Evolutionary conservation across 768 basidiomycete species (phyloP).

Genomic region (Amanita fuliginea): DNA sequence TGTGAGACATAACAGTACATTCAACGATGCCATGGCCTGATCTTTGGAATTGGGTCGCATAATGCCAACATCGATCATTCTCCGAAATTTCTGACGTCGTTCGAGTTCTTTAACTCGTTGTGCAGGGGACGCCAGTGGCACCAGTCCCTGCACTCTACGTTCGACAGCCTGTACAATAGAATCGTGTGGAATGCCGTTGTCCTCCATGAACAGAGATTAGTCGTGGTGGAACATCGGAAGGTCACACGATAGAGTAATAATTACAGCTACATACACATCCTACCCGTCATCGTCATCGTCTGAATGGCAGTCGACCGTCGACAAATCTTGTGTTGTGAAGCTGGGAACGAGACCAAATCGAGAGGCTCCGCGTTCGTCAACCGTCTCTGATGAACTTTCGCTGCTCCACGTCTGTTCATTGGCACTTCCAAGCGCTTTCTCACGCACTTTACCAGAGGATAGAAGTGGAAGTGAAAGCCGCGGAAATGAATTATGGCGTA

Average conservation of each 20-base stretch:
- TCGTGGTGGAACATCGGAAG: background rate
- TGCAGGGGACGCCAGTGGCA: slow-evolving; percentile 23
- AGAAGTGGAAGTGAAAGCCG: slow-evolving; percentile 26
- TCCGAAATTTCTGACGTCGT: slow-evolving; percentile 58
- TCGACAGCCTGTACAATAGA: slow-evolving; percentile 32
- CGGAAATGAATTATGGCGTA: slow-evolving; percentile 35
- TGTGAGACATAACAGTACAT: slow-evolving; percentile 30
- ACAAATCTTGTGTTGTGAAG: background rate
- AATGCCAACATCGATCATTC: slow-evolving; percentile 74
- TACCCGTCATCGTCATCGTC: background rate
- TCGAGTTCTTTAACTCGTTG: slow-evolving; percentile 46
- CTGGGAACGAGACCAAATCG: background rate
- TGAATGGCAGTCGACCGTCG: background rate
- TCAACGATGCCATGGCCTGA: slow-evolving; percentile 49
- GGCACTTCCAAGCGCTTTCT: slow-evolving; percentile 14
- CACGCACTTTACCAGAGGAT: slow-evolving; percentile 15
- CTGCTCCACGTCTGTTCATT: slow-evolving; percentile 42
- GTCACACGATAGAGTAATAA: background rate
- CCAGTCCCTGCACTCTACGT: slow-evolving; percentile 24
- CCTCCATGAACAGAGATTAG: background rate
- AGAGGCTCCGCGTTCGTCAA: slow-evolving; percentile 1
- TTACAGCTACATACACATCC: background rate
- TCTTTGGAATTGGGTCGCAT: slow-evolving; percentile 56
- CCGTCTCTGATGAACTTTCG: slow-evolving; percentile 42
- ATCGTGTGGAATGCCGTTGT: slow-evolving; percentile 15